These are phyloP conservation scores for Piromyces finnis DNA, from an alignment of 192 early-diverging fungal genomes.

Conservation along the genomic window DNA sequence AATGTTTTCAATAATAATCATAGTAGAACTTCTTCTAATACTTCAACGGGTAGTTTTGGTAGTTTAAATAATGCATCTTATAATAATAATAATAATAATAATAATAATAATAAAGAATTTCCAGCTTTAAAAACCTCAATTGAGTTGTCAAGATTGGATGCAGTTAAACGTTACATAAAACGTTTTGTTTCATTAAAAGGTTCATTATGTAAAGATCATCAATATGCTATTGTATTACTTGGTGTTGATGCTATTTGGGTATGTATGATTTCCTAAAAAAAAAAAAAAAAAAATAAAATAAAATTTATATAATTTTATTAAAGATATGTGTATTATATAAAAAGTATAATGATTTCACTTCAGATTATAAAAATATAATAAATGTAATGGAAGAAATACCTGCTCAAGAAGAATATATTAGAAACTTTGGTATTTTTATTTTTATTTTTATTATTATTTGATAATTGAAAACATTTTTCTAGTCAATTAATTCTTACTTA, in stretches of 20 bases:
- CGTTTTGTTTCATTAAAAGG: background rate
- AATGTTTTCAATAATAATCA: background rate
- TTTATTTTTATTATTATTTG: no score
- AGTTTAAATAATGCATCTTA: background rate
- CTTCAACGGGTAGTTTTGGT: background rate
- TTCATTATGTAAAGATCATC: background rate
- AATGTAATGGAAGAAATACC: background rate
- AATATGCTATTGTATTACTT: background rate
- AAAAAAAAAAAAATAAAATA: background rate
- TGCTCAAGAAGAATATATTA: background rate
- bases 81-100: no score
- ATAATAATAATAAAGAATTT: background rate
- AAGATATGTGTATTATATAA: no score
- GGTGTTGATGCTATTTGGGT: background rate
- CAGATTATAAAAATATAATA: background rate
- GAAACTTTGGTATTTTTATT: background rate
- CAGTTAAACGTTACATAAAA: background rate
- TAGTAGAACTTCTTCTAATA: background rate
- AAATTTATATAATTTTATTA: no score
- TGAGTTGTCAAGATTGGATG: background rate
- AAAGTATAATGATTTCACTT: background rate
- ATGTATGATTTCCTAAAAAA: background rate
- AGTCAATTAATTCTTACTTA: no score
- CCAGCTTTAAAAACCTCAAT: background rate
- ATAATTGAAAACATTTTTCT: no score